phyloP scores from a whole-genome alignment of 1,284 basidiomycete genomes.

The Irpex lacteus region DNA sequence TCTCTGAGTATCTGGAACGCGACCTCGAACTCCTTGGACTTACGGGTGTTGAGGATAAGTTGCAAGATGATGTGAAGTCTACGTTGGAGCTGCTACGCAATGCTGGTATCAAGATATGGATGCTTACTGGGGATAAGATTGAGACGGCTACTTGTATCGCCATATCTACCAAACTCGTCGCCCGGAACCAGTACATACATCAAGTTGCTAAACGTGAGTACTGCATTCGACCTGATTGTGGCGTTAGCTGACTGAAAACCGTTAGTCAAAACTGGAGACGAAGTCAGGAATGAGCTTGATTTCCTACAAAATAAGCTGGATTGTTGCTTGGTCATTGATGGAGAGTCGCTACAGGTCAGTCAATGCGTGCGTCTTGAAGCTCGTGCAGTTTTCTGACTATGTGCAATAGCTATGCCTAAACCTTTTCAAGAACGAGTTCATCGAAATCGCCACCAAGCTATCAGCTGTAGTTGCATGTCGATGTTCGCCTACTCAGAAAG shows the following conservation, averaged over 20 bases:
- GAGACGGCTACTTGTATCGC: conserved; percentile 99
- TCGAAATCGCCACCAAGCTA: conserved; percentile 93
- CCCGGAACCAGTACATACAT: conserved; percentile 96
- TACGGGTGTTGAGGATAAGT: conserved; percentile 97
- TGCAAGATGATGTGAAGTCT: conserved; percentile 95
- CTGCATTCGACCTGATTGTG: conserved; percentile 2
- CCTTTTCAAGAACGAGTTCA: conserved; percentile 90
- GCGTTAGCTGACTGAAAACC: conserved; percentile 3
- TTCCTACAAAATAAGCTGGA: conserved; percentile 94
- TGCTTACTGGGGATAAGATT: conserved; percentile 99
- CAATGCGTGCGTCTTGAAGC: too few relatives aligned
- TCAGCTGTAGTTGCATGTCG: conserved; percentile 97
- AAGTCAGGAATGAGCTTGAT: conserved; percentile 88
- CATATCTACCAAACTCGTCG: conserved; percentile 94
- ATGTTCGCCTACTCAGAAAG: conserved; percentile 98
- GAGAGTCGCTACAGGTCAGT: conserved; percentile 97
- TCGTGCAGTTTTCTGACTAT: background rate
- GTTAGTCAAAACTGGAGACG: conserved; percentile 79
- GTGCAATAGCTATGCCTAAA: conserved; percentile 76
- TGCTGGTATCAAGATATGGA: conserved; percentile 99
- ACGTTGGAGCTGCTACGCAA: conserved; percentile 93
- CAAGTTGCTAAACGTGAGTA: conserved; percentile 89
- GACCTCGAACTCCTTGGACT: conserved; percentile 92
- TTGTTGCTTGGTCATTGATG: conserved; percentile 98
- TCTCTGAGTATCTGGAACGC: conserved; percentile 78